Conservation (phyloP, 2,329 filamentous ascomycete genomes). For the Phymatotrichopsis omnivora region DNA sequence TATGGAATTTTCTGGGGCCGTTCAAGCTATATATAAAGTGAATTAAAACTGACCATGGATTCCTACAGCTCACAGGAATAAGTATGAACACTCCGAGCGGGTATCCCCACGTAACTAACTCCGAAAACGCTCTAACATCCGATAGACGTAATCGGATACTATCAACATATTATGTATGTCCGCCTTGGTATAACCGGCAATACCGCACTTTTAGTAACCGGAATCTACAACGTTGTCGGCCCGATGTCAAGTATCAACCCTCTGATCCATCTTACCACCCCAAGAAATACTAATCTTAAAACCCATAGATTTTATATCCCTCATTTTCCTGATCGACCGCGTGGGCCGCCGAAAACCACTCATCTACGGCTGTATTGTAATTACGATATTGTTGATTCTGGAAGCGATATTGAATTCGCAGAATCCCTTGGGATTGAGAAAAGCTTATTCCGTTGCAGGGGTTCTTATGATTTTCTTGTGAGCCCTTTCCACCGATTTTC, state of each 20-base stretch:
- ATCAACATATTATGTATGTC: conserved; percentile 50
- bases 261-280: background rate
- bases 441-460: conserved; percentile 47
- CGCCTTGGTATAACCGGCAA: conserved; percentile 48
- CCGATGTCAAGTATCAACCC: conserved; percentile 39
- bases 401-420: conserved; percentile 50
- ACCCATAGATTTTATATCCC: conserved; percentile 50
- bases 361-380: conserved; percentile 45
- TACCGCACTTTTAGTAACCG: conserved; percentile 46
- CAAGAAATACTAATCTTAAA: conserved; percentile 30
- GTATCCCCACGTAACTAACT: background rate
- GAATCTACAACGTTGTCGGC: conserved; percentile 52
- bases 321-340: conserved; percentile 46
- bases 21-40: too few species aligned
- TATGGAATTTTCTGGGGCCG: too few species aligned
- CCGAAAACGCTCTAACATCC: conserved; percentile 7
- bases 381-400: conserved; percentile 48
- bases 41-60: too few species aligned
- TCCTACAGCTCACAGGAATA: too few species aligned
- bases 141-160: conserved; percentile 51
- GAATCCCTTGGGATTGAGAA: conserved; percentile 37
- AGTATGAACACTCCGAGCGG: too few species aligned
- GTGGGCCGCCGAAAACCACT: conserved; percentile 45
- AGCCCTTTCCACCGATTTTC: too few species aligned
- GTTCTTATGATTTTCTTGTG: conserved; percentile 50